Conservation (phyloP, 805 yeast species). For the Candida chauliodis region DNA sequence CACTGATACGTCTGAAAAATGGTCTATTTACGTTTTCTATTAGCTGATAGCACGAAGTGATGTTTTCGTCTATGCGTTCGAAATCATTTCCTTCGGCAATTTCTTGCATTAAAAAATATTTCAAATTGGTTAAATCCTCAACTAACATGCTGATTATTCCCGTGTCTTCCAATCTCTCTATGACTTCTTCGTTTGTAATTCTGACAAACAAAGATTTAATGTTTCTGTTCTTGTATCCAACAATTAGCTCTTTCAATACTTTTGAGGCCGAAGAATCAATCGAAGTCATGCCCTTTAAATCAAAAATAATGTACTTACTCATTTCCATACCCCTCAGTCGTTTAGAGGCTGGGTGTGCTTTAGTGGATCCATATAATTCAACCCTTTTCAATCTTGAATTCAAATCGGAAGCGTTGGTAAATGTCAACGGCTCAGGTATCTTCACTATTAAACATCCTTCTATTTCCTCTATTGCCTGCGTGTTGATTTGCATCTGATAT, state of each 20-base stretch:
- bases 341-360: conserved; percentile 41
- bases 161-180: conserved; percentile 25
- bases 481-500: conserved; percentile 31
- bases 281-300: conserved; percentile 39
- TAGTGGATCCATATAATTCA: conserved; percentile 41
- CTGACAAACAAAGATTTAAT: conserved; percentile 35
- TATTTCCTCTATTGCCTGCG: conserved; percentile 37
- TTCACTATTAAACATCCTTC: conserved; percentile 42
- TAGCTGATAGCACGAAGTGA: conserved; percentile 17
- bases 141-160: conserved; percentile 27
- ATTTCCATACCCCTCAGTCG: conserved; percentile 31
- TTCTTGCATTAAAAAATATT: conserved; percentile 21
- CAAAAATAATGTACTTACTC: conserved; percentile 41
- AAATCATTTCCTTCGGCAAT: conserved; percentile 1
- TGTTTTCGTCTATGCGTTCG: conserved; percentile 12
- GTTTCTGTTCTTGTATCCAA: conserved; percentile 25
- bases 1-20: conserved; percentile 35
- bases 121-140: conserved; percentile 22
- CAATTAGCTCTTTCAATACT: conserved; percentile 27
- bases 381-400: conserved; percentile 35
- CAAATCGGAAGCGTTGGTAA: conserved; percentile 39
- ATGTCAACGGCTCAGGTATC: conserved; percentile 43
- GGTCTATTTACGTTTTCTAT: conserved; percentile 26
- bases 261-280: conserved; percentile 42
- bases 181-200: conserved; percentile 23